Evolutionary conservation across 768 basidiomycete genomes (phyloP).

Genomic region (Mycena sanguinolenta): DNA sequence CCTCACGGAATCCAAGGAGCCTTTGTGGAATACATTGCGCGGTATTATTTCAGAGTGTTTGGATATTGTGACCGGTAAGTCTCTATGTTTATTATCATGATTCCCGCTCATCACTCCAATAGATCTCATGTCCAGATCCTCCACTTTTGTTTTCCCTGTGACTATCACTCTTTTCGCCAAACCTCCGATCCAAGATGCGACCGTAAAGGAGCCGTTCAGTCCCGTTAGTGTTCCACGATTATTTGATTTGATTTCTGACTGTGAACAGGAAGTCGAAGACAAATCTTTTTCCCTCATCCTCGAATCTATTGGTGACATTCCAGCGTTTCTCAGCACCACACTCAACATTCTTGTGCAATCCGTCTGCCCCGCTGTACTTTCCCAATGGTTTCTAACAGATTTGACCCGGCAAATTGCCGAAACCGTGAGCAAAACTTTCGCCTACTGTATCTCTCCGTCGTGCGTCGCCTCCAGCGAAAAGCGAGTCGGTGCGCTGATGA

Average conservation of each 20-base stretch:
- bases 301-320: constrained; percentile 54
- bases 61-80: constrained; percentile 57
- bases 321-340: constrained; percentile 61
- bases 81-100: constrained; percentile 10
- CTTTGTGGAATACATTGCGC: constrained; percentile 59
- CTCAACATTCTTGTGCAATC: constrained; percentile 59
- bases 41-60: constrained; percentile 57
- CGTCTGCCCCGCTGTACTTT: constrained; percentile 57
- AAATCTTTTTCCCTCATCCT: constrained; percentile 53
- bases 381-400: constrained; percentile 65
- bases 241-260: constrained; percentile 17
- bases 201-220: constrained; percentile 47
- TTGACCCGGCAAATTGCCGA: constrained; percentile 57
- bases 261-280: constrained; percentile 48
- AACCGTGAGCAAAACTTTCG: constrained; percentile 55
- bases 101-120: constrained; percentile 22
- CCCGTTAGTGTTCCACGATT: constrained; percentile 44
- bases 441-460: constrained; percentile 57
- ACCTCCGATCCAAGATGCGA: constrained; percentile 50
- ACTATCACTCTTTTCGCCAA: constrained; percentile 56
- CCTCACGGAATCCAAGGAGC: constrained; percentile 45
- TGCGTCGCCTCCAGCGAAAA: constrained; percentile 49
- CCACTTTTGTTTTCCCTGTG: constrained; percentile 52
- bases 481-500: constrained; percentile 56
- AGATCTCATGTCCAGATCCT: constrained; percentile 52